Percentiles rank a stretch among this genome's conserved stretches.
phyloP scores from a whole-genome alignment of 495 filamentous ascomycete genomes.

The Penicillium egyptiacum region DNA sequence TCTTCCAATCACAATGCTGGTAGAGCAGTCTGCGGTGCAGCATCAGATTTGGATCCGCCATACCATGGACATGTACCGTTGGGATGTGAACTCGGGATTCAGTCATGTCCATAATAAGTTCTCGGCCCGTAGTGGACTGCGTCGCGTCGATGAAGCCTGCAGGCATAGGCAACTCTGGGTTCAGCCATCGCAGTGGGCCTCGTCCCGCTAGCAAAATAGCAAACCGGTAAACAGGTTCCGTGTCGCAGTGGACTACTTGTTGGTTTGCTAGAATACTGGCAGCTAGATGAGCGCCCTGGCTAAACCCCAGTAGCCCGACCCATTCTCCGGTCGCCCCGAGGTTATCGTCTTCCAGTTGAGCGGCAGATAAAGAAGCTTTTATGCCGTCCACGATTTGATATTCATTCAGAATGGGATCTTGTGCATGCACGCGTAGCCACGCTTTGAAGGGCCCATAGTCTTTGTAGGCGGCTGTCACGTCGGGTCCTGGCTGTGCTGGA shows the following conservation, averaged over 20 bases:
- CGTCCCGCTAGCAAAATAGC: not conserved
- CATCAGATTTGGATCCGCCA: not conserved
- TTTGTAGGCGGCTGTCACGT: constrained; percentile 54
- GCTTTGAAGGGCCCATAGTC: constrained; percentile 55
- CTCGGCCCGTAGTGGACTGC: not conserved
- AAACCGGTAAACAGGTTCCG: not conserved
- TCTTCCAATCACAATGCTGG: not conserved
- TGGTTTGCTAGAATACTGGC: not conserved
- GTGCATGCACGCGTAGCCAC: constrained; percentile 48
- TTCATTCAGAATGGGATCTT: not conserved
- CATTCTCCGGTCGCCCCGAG: not conserved
- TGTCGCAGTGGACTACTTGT: not conserved
- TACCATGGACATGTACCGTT: not conserved
- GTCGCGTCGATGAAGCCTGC: not conserved
- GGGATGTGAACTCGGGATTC: not conserved
- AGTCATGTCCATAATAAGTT: not conserved
- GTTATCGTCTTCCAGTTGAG: not conserved
- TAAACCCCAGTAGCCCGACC: not conserved
- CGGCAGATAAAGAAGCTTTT: not conserved
- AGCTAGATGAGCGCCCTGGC: not conserved
- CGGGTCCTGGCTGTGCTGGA: constrained; percentile 47
- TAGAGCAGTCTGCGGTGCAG: not conserved
- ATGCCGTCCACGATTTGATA: not conserved
- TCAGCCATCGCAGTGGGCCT: not conserved
- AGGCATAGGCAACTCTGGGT: not conserved